Base-by-base conservation (phyloP, 2,329 filamentous ascomycete species). In the Dactylellina sp. region DNA sequence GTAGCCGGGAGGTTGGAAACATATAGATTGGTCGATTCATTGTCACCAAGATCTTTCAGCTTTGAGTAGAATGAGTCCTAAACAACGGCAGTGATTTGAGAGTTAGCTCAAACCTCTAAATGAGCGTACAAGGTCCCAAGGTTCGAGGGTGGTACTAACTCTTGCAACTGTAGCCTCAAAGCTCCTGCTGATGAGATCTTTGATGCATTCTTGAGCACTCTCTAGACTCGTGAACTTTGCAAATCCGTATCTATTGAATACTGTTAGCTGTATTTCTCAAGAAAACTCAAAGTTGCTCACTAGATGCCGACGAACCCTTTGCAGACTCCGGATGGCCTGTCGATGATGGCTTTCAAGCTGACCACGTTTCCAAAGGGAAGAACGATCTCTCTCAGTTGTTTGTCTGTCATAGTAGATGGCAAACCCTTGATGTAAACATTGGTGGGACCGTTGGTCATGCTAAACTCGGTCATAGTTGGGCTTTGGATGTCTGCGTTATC, bases 391-490 rank as follows among this genome's bases (percentile, higher is more conserved):
- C 91, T 87, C 16, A 99, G 84, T 80, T 96, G 89, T 55, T 96
- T 91, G 79, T 99, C 95, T 53, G 96, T 95, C 0, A 94, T 99
- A 78, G 96, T 94, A 0, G 95, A 94, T 76, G 96, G 91, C 75
- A 99, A 89, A 16, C 96, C 96, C 75, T 95, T 92, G 76, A 99
- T 97, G 84, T 99, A 99, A 76, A 99, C 94, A 79, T 99, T 99
- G 76, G 93, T 95, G 80, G 98, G 97, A 47, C 93, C 93, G 52
- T 91, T 9, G 1, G 37, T 22, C 4, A 47, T 44, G n/a, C 60
- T 40, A 20, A 50, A 62, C 1, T 61, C 61, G 25, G 49, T 14
- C 20, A 40, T 47, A 20, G 47, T 50, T 20, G 70, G 50, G 20
- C 55, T 66, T 35, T 55, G 50, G 9, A 55, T 7, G 22, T 61